Conservation (phyloP, 2,329 filamentous ascomycete genomes). For the Curvularia lunata region DNA sequence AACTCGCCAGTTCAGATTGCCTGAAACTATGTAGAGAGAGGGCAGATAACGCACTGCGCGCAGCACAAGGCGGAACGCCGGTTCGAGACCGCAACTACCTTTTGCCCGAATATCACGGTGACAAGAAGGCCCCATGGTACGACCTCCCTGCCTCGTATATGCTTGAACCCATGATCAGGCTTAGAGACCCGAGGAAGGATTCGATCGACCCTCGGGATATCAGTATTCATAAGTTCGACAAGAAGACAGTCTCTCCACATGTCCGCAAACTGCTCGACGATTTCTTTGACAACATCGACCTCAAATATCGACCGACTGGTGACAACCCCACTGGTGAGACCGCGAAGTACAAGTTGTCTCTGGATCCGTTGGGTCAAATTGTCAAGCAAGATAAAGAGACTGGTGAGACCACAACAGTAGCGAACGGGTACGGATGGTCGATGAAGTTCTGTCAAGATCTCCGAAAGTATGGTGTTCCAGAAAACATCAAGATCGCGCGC, state of each 20-base stretch:
- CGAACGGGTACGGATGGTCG: slow-evolving; percentile 91
- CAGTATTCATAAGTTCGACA: slow-evolving; percentile 66
- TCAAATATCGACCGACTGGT: slow-evolving; percentile 56
- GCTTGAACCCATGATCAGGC: slow-evolving; percentile 77
- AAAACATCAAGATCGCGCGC: slow-evolving; percentile 30
- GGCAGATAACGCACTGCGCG: slow-evolving; percentile 54
- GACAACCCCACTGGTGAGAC: slow-evolving; percentile 44
- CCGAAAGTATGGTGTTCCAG: slow-evolving; percentile 57
- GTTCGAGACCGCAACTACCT: slow-evolving; percentile 67
- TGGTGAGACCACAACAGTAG: slow-evolving; percentile 67
- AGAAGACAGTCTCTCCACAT: slow-evolving; percentile 68
- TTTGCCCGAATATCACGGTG: slow-evolving; percentile 79
- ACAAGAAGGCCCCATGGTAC: slow-evolving; percentile 74
- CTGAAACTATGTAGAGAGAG: slow-evolving; percentile 66
- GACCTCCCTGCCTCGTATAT: slow-evolving; percentile 83
- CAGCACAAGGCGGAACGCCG: slow-evolving; percentile 33
- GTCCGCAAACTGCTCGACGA: slow-evolving; percentile 74
- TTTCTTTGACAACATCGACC: slow-evolving; percentile 66
- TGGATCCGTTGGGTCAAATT: slow-evolving; percentile 78
- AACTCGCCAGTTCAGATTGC: slow-evolving; percentile 64
- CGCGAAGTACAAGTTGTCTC: slow-evolving; percentile 53
- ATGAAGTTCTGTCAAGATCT: slow-evolving; percentile 80
- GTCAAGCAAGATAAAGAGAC: slow-evolving; percentile 70
- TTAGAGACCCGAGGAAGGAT: slow-evolving; percentile 66
- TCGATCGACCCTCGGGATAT: slow-evolving; percentile 76